A percentile compares a stretch with the other conserved stretches of the same genome.
Evolutionary conservation across 345 rosid genomes (phyloP).

Genomic region (Aquilaria yunnanensis): DNA sequence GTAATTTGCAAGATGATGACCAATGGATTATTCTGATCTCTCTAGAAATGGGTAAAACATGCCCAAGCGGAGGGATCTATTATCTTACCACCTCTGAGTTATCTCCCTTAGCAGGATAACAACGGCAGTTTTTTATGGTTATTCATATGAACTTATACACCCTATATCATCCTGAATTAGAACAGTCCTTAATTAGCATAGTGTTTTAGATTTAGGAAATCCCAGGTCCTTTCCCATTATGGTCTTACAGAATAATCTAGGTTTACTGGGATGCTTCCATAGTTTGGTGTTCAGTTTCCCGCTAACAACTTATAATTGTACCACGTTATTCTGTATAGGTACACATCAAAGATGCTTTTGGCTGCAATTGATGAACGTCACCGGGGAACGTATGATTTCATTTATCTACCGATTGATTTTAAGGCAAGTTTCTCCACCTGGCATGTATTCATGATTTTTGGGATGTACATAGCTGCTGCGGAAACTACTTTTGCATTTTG

Average conservation of each 20-base stretch:
- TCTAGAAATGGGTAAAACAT: neutral
- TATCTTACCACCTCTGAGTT: too few species aligned
- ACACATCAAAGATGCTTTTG: slow-evolving; percentile 68
- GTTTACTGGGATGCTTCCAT: too few species aligned
- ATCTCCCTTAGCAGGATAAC: too few species aligned
- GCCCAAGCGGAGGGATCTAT: neutral
- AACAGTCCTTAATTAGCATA: neutral
- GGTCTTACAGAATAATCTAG: too few species aligned
- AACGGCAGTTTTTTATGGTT: too few species aligned
- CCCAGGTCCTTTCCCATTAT: neutral
- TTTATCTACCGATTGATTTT: slow-evolving; percentile 71
- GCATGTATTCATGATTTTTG: neutral
- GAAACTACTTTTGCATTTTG: neutral
- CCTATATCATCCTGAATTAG: too few species aligned
- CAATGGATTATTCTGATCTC: neutral
- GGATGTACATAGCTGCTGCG: neutral
- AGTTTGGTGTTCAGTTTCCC: too few species aligned
- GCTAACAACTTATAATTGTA: too few species aligned
- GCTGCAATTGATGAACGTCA: slow-evolving; percentile 66
- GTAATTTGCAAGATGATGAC: neutral
- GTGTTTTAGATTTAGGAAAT: neutral
- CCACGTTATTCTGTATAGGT: slow-evolving; percentile 27
- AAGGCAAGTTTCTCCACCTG: slow-evolving; percentile 37
- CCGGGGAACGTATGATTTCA: slow-evolving; percentile 59
- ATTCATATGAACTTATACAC: too few species aligned